Conservation (phyloP, 176 grass and related monocot species). For the Oryza glumipatula region DNA sequence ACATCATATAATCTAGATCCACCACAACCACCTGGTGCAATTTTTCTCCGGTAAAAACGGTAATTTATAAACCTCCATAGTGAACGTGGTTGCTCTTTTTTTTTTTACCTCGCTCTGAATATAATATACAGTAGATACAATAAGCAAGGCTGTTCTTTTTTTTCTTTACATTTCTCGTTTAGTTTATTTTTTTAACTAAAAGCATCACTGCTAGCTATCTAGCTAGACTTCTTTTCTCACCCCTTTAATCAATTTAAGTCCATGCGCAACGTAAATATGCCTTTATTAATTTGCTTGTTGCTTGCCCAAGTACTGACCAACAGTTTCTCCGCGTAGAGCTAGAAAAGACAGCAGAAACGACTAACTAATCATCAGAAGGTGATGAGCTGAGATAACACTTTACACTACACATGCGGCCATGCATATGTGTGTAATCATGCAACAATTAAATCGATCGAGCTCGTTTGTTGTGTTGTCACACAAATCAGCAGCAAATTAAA, state of each 20-base stretch:
- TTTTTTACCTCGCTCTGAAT: too few relatives aligned
- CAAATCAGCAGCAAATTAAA: slow-evolving; percentile 1
- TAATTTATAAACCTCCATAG: too few relatives aligned
- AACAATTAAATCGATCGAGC: neutral
- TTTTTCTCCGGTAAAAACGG: too few relatives aligned
- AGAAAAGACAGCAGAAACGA: neutral
- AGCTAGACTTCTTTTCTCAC: neutral
- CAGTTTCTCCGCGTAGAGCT: slow-evolving; percentile 1
- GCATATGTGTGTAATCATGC: neutral
- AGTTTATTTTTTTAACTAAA: neutral
- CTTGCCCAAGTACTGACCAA: neutral
- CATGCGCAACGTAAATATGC: neutral
- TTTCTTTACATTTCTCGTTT: too few relatives aligned
- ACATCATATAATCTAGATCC: too few relatives aligned
- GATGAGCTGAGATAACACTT: slow-evolving; percentile 22
- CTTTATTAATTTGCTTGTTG: too few relatives aligned
- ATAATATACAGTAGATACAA: too few relatives aligned
- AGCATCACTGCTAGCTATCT: neutral
- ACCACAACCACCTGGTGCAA: too few relatives aligned
- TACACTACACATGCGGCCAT: neutral
- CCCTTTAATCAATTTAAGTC: neutral
- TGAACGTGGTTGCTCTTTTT: too few relatives aligned
- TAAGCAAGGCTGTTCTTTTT: too few relatives aligned
- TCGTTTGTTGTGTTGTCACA: slow-evolving; percentile 26
- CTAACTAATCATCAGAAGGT: neutral